Conservation (phyloP, 2,329 filamentous ascomycete genomes). For the Sporothrix globosa region DNA sequence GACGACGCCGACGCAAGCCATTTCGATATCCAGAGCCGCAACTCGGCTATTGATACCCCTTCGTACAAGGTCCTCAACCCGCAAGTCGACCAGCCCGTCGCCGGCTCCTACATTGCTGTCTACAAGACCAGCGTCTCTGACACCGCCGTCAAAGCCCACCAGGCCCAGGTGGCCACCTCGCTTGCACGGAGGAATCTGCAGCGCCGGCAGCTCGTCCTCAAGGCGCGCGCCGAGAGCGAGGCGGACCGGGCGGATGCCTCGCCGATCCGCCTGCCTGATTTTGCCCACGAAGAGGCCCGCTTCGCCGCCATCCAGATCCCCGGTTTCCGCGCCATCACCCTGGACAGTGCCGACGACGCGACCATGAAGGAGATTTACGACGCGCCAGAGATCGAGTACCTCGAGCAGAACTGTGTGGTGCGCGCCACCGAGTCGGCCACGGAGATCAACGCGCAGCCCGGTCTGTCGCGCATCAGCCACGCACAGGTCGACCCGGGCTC, state of each 20-base stretch:
- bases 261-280: background rate
- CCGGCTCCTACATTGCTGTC: constrained; percentile 66
- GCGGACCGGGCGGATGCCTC: background rate
- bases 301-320: constrained; percentile 54
- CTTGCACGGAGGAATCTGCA: constrained; percentile 57
- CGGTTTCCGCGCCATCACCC: constrained; percentile 57
- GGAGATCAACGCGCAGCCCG: constrained; percentile 58
- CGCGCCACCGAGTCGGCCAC: constrained; percentile 46
- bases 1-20: background rate
- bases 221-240: constrained; percentile 38
- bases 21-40: background rate
- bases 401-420: constrained; percentile 55
- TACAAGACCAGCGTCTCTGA: constrained; percentile 60
- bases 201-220: constrained; percentile 45
- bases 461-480: constrained; percentile 59
- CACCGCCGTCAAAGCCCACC: constrained; percentile 54
- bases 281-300: constrained; percentile 27
- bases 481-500: constrained; percentile 40
- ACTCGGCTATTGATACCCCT: background rate
- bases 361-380: constrained; percentile 50
- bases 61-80: constrained; percentile 47
- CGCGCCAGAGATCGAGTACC: constrained; percentile 48
- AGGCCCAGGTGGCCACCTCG: constrained; percentile 52
- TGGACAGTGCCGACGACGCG: constrained; percentile 42
- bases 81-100: constrained; percentile 53